Percentiles rank a stretch among this genome's conserved stretches.
These are phyloP conservation scores for Leishmania turanica DNA, from an alignment of 208 protist genomes.

Conservation along the genomic window DNA sequence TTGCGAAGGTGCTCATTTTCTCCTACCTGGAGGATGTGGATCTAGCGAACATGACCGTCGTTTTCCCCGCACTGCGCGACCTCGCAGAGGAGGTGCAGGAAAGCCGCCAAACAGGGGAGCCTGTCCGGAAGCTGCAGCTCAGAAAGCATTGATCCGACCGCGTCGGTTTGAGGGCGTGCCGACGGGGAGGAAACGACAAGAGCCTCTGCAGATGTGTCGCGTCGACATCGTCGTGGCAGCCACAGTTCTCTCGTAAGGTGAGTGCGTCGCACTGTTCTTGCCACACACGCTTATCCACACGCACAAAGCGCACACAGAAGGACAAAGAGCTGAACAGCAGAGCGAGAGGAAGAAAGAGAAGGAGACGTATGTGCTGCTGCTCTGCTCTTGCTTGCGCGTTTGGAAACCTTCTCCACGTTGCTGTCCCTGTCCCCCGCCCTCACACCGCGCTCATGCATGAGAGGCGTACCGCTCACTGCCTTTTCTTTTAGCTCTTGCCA, in stretches of 20 bases:
- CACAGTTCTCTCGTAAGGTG: not conserved
- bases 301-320: not conserved
- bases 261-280: not conserved
- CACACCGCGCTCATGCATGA: not conserved
- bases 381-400: conserved; percentile 1
- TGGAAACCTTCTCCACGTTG: conserved; percentile 5
- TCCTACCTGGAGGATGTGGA: conserved; percentile 49
- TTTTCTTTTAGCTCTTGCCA: not conserved
- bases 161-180: not conserved
- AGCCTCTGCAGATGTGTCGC: not conserved
- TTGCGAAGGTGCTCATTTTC: conserved; percentile 55
- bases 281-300: not conserved
- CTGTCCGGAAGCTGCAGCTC: conserved; percentile 22
- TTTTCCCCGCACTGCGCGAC: conserved; percentile 56
- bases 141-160: not conserved
- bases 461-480: not conserved
- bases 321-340: not conserved
- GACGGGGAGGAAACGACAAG: not conserved
- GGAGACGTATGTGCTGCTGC: not conserved
- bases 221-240: not conserved
- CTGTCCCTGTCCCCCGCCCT: not conserved
- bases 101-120: conserved; percentile 29
- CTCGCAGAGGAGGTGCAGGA: conserved; percentile 41
- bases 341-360: not conserved
- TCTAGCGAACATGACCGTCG: conserved; percentile 31